phyloP scores from a whole-genome alignment of 2,329 filamentous ascomycete species.

The Fusarium coicis region DNA sequence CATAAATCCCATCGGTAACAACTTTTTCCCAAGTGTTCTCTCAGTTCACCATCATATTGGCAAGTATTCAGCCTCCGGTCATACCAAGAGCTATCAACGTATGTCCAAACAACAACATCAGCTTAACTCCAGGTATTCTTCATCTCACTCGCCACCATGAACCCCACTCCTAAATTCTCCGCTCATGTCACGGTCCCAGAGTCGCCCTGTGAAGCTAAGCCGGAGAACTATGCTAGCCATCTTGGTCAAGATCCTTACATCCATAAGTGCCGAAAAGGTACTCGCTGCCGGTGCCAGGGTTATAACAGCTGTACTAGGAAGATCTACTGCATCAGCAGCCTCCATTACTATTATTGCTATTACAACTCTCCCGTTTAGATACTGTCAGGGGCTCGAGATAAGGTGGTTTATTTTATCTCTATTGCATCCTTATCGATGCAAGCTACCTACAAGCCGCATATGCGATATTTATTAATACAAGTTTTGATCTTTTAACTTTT shows the following conservation, averaged over 20 bases:
- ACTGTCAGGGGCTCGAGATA: rapidly evolving
- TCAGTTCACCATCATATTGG: rapidly evolving
- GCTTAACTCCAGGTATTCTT: background rate
- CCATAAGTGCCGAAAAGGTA: background rate
- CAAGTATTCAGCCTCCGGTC: background rate
- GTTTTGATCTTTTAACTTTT: background rate
- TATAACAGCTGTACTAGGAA: background rate
- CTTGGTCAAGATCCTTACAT: rapidly evolving
- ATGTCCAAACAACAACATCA: background rate
- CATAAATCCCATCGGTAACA: background rate
- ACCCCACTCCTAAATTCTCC: background rate
- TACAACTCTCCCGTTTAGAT: background rate
- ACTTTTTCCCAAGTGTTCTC: too few species aligned
- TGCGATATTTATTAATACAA: too few species aligned
- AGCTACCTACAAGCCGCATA: background rate
- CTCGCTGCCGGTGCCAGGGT: background rate
- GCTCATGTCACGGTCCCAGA: rapidly evolving
- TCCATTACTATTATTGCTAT: slow-evolving; percentile 12
- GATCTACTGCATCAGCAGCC: slow-evolving; percentile 3
- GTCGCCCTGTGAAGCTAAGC: background rate
- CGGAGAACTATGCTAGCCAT: rapidly evolving
- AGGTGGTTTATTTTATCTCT: too few species aligned
- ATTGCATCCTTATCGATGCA: rapidly evolving
- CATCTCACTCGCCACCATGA: background rate
- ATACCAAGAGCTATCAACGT: background rate